These are phyloP conservation scores for Quercus ilex DNA, from an alignment of 306 rosid genomes.

Conservation along the genomic window DNA sequence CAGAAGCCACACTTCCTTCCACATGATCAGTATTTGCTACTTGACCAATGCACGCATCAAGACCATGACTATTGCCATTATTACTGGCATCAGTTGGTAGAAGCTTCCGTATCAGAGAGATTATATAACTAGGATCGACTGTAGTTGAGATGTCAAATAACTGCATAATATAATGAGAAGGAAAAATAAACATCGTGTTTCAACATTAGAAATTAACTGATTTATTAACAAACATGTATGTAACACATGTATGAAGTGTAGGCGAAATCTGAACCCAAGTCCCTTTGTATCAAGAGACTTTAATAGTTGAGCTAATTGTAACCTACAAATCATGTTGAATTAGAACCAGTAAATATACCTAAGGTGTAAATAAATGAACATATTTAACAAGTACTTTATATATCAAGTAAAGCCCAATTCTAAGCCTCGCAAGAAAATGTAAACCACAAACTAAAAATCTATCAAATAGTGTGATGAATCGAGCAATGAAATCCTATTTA, in stretches of 20 bases:
- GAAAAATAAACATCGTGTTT: not conserved
- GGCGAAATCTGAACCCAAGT: no score
- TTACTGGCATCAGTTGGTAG: constrained; percentile 43
- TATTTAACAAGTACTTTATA: not conserved
- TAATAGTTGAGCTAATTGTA: no score
- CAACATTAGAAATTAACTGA: not conserved
- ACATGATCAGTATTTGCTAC: not conserved
- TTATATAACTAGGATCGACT: constrained; percentile 87
- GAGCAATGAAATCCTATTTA: not conserved
- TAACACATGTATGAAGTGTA: no score
- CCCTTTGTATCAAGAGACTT: no score
- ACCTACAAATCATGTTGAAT: not conserved
- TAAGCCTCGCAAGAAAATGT: not conserved
- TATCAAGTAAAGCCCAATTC: not conserved
- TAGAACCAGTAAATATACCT: not conserved
- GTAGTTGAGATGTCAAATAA: constrained; percentile 84
- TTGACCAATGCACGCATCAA: constrained; percentile 20
- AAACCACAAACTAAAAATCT: not conserved
- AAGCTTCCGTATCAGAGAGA: constrained; percentile 83
- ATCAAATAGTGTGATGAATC: not conserved
- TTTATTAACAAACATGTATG: no score
- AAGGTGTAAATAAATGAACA: not conserved
- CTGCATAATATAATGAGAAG: constrained; percentile 40
- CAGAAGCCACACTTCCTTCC: constrained; percentile 29
- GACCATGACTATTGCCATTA: constrained; percentile 1